Percentiles rank a stretch among this genome's conserved stretches.
Conservation (phyloP, 257 asterid genomes). For the Solanum peruvianum region DNA sequence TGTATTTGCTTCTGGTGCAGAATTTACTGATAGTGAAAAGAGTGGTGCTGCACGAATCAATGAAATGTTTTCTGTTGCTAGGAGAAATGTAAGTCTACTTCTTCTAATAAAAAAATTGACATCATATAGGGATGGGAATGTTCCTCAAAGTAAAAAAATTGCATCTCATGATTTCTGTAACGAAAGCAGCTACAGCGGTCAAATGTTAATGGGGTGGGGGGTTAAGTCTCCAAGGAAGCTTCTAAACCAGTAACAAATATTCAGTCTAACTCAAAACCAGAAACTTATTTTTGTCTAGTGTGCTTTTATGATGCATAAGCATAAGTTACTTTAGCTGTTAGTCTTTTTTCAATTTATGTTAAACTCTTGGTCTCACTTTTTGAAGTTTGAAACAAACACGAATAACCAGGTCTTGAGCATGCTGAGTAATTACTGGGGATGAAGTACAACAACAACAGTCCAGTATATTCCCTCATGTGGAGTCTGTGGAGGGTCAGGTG, state of each 20-base stretch:
- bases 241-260: not conserved
- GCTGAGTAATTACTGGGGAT: not conserved
- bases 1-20: slow-evolving; percentile 99
- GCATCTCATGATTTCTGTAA: not conserved
- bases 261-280: not conserved
- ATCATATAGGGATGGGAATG: not conserved
- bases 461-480: not conserved
- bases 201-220: not conserved
- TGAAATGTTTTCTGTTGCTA: slow-evolving; percentile 73
- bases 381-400: not conserved
- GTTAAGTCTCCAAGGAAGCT: not conserved
- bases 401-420: not conserved
- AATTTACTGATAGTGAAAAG: slow-evolving; percentile 90
- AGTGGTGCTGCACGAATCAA: slow-evolving; percentile 91
- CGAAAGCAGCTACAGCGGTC: not conserved
- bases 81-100: slow-evolving; percentile 75
- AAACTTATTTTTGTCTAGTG: not conserved
- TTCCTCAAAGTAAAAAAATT: not conserved
- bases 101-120: not conserved
- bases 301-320: not conserved
- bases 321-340: not conserved
- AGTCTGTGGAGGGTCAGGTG: not conserved
- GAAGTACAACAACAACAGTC: not conserved
- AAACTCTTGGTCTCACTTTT: not conserved
- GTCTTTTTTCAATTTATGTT: not conserved